Conservation (phyloP, 116 monocot genomes). For the Trichopus zeylanicus region DNA sequence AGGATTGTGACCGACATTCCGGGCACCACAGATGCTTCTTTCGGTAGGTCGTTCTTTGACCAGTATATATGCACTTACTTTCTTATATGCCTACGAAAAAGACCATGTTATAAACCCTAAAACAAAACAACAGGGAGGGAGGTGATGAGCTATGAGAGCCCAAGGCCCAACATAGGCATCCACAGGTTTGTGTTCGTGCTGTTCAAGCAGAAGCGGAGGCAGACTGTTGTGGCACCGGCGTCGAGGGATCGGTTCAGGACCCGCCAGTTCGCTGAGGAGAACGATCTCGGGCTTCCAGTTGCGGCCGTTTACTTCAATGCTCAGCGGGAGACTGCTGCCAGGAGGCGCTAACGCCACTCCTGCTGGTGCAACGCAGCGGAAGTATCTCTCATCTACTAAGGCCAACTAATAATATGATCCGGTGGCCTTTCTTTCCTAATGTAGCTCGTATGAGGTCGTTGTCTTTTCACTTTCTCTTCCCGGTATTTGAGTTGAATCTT, state of each 20-base stretch:
- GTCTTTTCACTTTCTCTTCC: no score
- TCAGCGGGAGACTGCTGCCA: constrained; percentile 45
- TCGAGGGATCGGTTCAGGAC: constrained; percentile 44
- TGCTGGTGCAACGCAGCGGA: no score
- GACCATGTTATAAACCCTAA: no score
- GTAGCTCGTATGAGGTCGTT: no score
- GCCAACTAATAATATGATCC: no score
- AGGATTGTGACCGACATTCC: constrained; percentile 1
- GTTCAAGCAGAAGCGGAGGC: constrained; percentile 43
- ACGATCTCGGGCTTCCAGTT: constrained; percentile 46
- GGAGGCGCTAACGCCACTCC: constrained; percentile 26
- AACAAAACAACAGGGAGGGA: constrained; percentile 27
- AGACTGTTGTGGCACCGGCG: constrained; percentile 7
- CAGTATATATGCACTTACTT: no score
- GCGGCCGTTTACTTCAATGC: constrained; percentile 61
- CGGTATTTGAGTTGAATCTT: no score
- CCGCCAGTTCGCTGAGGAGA: constrained; percentile 38
- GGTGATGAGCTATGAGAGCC: constrained; percentile 42
- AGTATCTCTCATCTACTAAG: no score
- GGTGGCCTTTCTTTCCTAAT: no score
- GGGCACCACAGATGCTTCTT: neutral
- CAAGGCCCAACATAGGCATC: constrained; percentile 47
- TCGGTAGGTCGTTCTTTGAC: neutral
- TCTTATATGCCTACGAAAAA: no score
- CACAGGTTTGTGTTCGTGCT: constrained; percentile 53